These are phyloP conservation scores for Venustampulla echinocandica DNA, from an alignment of 495 filamentous ascomycete species.

Conservation along the genomic window DNA sequence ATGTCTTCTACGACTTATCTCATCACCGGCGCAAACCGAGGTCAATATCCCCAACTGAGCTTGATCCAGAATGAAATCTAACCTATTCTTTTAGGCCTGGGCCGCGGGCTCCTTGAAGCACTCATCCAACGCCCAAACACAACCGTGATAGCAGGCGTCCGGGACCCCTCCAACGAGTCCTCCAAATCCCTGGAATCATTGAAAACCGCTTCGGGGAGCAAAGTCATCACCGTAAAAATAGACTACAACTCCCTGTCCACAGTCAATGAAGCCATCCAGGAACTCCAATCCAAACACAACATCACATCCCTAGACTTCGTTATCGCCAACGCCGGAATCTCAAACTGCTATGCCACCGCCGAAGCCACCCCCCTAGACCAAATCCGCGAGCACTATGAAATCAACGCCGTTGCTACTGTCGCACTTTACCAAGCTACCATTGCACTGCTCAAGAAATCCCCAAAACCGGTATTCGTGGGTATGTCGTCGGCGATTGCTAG, in stretches of 20 bases:
- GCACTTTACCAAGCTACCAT: slow-evolving; percentile 31
- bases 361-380: not conserved
- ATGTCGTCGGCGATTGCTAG: slow-evolving; percentile 27
- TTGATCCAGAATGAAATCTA: too few species aligned
- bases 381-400: not conserved
- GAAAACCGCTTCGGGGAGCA: slow-evolving; percentile 25
- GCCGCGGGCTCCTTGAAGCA: slow-evolving; percentile 29
- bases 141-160: slow-evolving; percentile 39
- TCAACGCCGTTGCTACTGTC: slow-evolving; percentile 12
- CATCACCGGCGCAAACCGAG: too few species aligned
- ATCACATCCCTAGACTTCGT: slow-evolving; percentile 36
- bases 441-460: slow-evolving; percentile 25
- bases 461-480: slow-evolving; percentile 29
- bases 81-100: slow-evolving; percentile 34
- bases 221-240: slow-evolving; percentile 32
- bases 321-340: slow-evolving; percentile 40
- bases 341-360: not conserved
- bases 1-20: too few species aligned
- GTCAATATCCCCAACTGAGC: too few species aligned
- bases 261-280: slow-evolving; percentile 21
- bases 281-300: slow-evolving; percentile 18
- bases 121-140: slow-evolving; percentile 35
- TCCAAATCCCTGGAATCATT: slow-evolving; percentile 23
- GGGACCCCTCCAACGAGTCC: slow-evolving; percentile 22
- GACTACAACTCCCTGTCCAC: slow-evolving; percentile 27